Evolutionary conservation across 768 basidiomycete genomes (phyloP).

Genomic region (Rhodotorula taiwanensis): DNA sequence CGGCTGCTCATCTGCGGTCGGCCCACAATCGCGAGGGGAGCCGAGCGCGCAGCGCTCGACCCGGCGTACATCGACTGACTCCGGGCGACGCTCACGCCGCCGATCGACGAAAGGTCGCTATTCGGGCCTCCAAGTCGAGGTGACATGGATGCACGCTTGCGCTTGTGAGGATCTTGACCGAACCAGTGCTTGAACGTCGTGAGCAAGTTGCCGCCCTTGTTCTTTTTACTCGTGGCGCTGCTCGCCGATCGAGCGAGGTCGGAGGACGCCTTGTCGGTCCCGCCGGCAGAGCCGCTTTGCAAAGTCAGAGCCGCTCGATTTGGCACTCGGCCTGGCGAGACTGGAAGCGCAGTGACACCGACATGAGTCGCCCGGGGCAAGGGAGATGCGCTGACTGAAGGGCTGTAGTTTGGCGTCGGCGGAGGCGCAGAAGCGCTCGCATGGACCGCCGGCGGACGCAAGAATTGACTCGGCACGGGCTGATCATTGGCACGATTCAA

Average conservation of each 20-base stretch:
- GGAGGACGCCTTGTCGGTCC: not conserved
- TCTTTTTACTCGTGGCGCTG: slow-evolving; percentile 42
- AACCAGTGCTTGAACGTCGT: slow-evolving; percentile 86
- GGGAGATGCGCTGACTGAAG: too few species aligned
- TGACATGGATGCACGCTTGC: slow-evolving; percentile 42
- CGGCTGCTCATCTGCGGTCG: slow-evolving; percentile 24
- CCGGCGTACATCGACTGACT: slow-evolving; percentile 26
- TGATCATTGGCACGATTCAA: too few species aligned
- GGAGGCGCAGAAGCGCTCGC: too few species aligned
- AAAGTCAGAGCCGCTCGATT: too few species aligned
- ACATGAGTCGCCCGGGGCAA: too few species aligned
- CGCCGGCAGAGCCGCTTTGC: too few species aligned
- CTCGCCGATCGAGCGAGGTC: slow-evolving; percentile 49
- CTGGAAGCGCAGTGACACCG: not conserved
- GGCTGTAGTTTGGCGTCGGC: too few species aligned
- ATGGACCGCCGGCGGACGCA: too few species aligned
- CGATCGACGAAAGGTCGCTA: slow-evolving; percentile 39
- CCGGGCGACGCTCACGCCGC: not conserved
- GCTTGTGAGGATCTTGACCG: slow-evolving; percentile 71
- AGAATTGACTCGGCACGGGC: too few species aligned
- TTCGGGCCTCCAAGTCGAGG: slow-evolving; percentile 17
- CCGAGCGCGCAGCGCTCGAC: slow-evolving; percentile 36
- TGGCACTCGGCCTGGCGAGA: not conserved
- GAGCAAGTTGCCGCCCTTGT: slow-evolving; percentile 68
- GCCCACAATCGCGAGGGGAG: slow-evolving; percentile 1